phyloP scores from a whole-genome alignment of 1,139 yeast genomes.

The Debaryomycetaceae sp. region DNA sequence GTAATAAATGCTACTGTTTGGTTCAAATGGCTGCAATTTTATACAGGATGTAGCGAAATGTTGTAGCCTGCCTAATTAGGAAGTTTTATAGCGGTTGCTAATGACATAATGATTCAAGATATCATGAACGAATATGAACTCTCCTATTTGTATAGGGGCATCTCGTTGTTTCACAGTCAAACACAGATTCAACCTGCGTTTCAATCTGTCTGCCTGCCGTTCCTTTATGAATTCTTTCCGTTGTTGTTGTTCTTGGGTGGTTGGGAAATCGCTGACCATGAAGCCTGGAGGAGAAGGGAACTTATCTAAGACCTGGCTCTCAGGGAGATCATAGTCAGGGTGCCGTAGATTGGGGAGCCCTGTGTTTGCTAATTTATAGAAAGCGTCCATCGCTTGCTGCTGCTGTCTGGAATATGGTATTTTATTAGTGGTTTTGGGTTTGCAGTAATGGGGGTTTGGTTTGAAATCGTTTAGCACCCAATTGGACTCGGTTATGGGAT shows the following conservation, averaged over 20 bases:
- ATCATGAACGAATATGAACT: conserved; percentile 8
- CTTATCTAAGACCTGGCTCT: conserved; percentile 34
- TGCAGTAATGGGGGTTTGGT: conserved; percentile 29
- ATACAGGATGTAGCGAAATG: not conserved
- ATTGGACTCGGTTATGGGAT: conserved; percentile 24
- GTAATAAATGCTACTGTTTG: not conserved
- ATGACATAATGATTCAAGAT: conserved; percentile 10
- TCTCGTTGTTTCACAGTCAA: conserved; percentile 7
- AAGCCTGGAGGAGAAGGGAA: conserved; percentile 66
- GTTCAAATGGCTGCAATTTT: not conserved
- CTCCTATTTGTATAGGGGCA: conserved; percentile 3
- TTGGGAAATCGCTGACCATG: conserved; percentile 60
- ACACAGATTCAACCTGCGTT: conserved; percentile 16
- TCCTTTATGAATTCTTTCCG: conserved; percentile 13
- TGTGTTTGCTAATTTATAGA: conserved; percentile 19
- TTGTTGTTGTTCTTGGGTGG: conserved; percentile 46
- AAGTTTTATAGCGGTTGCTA: conserved; percentile 4
- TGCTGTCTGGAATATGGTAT: conserved; percentile 26
- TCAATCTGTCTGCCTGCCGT: conserved; percentile 17
- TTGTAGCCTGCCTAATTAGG: conserved; percentile 2
- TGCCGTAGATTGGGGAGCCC: conserved; percentile 1
- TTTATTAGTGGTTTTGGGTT: conserved; percentile 18
- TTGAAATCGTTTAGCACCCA: conserved; percentile 51
- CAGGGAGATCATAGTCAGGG: conserved; percentile 3
- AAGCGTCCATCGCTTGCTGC: conserved; percentile 27